Evolutionary conservation across 495 filamentous ascomycete genomes (phyloP).

Genomic region (Aspergillus ellipticus): DNA sequence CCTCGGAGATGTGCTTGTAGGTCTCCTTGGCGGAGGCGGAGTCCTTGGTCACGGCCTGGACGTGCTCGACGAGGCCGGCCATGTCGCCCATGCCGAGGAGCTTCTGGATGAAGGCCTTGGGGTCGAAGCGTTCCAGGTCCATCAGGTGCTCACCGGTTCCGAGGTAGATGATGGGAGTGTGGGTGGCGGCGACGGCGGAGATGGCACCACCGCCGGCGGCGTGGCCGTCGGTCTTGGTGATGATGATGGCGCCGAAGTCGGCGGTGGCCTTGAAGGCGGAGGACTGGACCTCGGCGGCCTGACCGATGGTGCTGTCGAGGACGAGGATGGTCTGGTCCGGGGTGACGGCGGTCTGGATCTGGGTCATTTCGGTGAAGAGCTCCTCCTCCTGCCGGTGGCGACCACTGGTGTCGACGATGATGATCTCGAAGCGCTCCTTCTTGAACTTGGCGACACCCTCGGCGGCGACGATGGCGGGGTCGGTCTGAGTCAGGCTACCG

Average conservation of each 20-base stretch:
- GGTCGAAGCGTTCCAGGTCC: constrained; percentile 88
- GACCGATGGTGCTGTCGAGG: constrained; percentile 91
- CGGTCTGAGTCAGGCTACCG: constrained; percentile 90
- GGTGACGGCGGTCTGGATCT: constrained; percentile 87
- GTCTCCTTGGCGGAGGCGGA: constrained; percentile 78
- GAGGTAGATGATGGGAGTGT: constrained; percentile 96
- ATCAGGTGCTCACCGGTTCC: constrained; percentile 97
- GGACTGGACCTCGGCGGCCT: constrained; percentile 90
- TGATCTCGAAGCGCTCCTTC: constrained; percentile 97
- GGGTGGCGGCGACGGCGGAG: constrained; percentile 94
- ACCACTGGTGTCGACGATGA: constrained; percentile 96
- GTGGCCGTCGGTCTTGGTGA: constrained; percentile 97
- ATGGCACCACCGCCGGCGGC: constrained; percentile 95
- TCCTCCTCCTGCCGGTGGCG: constrained; percentile 92
- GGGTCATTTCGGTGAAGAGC: constrained; percentile 95
- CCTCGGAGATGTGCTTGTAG: constrained; percentile 96
- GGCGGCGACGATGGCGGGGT: constrained; percentile 85
- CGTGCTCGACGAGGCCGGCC: constrained; percentile 91
- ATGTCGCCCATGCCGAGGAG: constrained; percentile 97
- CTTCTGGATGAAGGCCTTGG: constrained; percentile 86
- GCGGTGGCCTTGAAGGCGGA: constrained; percentile 97
- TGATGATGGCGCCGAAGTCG: constrained; percentile 97
- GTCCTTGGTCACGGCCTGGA: constrained; percentile 93
- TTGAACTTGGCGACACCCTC: constrained; percentile 99
- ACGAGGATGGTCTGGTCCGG: constrained; percentile 99